Evolutionary conservation across 805 yeast genomes (phyloP), one percentile per base, ranked within the genome.

Genomic region (Teunomyces pallodes): DNA sequence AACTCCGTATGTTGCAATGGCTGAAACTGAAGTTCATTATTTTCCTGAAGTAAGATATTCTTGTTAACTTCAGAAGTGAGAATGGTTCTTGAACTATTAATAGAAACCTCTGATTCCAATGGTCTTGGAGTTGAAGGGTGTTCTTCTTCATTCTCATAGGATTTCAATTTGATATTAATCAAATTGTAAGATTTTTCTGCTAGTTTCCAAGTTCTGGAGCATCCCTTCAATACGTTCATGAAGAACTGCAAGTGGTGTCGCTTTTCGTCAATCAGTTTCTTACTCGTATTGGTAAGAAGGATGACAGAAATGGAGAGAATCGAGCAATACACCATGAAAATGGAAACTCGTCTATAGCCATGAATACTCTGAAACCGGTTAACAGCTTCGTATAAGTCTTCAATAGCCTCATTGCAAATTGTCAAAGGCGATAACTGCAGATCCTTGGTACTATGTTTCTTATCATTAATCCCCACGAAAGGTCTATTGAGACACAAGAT

Each of bases 401-500:
- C 70, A 16, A 78, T 75, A 0, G 72, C 75, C 17, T 64, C 65
- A 3, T 61, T 46, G 46, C 80, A 73, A 6, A 75, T 65, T 13
- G 43, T 49, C 13, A 62, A 57, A 0, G 78, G 77, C 3, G 67
- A 56, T 24, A 58, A 56, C 9, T 59, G 52, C 27, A 38, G 42
- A 24, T 53, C 51, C 24, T 58, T 54, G 17, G 54, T 53, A 5
- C 36, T 31, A 12, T 55, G 9, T 33, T 41, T 9, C 26, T 51
- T 55, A 20, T 53, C 52, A 28, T 46, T 32, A 32, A 72, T 56
- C 3, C 79, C 82, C 36, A 81, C 74, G 54, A 82, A 82, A 2
- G 86, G 86, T 36, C 83, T 68, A 56, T 82, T 82, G 45, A 82
- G 71, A 48, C 86, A 81, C n/a, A 83, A 65, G 13, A 78, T 61